Conservation (phyloP, 768 basidiomycete species). For the Astraeus odoratus region DNA sequence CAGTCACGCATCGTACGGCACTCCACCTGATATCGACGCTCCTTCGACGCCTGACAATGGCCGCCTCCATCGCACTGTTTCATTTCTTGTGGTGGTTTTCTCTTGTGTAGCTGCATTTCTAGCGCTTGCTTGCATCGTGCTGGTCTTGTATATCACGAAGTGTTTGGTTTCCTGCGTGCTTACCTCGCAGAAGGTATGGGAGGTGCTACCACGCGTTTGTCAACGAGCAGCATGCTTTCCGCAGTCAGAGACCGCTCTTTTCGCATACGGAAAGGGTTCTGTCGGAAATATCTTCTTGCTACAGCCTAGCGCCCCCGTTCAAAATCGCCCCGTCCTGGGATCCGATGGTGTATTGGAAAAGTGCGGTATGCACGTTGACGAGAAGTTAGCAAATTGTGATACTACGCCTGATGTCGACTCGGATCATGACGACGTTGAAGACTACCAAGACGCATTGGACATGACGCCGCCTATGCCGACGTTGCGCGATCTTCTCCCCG, state of each 20-base stretch:
- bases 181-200: slow-evolving; percentile 18
- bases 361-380: not conserved
- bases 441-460: slow-evolving; percentile 27
- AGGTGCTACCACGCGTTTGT: slow-evolving; percentile 15
- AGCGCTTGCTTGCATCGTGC: slow-evolving; percentile 15
- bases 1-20: not conserved
- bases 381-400: slow-evolving; percentile 6
- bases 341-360: slow-evolving; percentile 4
- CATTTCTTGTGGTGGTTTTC: slow-evolving; percentile 16
- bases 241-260: not conserved
- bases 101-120: slow-evolving; percentile 22
- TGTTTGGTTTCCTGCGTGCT: slow-evolving; percentile 14
- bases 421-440: slow-evolving; percentile 21
- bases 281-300: not conserved
- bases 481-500: slow-evolving; percentile 14
- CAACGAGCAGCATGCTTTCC: not conserved
- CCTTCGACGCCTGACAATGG: not conserved
- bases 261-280: slow-evolving; percentile 1
- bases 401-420: slow-evolving; percentile 15
- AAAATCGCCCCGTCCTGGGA: not conserved
- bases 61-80: not conserved
- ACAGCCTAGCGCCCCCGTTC: slow-evolving; percentile 1
- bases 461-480: slow-evolving; percentile 16
- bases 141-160: slow-evolving; percentile 18
- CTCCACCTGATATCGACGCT: not conserved